These are phyloP conservation scores for Gyromitra esculenta DNA, from an alignment of 2,329 filamentous ascomycete genomes.

Conservation along the genomic window DNA sequence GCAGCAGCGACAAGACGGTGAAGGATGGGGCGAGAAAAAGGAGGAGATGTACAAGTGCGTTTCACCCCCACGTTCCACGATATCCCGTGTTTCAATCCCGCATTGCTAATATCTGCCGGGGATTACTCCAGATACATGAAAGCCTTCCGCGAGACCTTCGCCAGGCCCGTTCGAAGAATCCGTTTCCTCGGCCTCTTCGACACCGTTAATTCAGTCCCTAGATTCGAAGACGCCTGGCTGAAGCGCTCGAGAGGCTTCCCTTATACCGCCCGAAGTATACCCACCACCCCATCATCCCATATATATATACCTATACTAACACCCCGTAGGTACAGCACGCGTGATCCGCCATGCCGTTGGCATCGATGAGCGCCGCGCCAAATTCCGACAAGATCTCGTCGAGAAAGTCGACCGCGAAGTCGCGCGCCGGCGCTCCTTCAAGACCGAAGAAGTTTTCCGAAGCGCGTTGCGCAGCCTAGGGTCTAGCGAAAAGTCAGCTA, in stretches of 20 bases:
- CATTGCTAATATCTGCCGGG: not conserved
- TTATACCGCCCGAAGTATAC: conserved; percentile 82
- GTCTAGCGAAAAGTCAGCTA: not conserved
- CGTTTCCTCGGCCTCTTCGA: conserved; percentile 82
- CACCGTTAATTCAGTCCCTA: conserved; percentile 81
- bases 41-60: conserved; percentile 69
- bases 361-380: conserved; percentile 76
- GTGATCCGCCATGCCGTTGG: conserved; percentile 75
- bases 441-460: conserved; percentile 11
- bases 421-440: conserved; percentile 37
- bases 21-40: conserved; percentile 65
- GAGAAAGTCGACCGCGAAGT: conserved; percentile 62
- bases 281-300: conserved; percentile 59
- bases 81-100: not conserved
- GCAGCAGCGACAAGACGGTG: conserved; percentile 68
- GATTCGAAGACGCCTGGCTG: conserved; percentile 72
- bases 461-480: not conserved
- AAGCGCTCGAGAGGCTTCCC: conserved; percentile 61
- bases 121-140: conserved; percentile 70
- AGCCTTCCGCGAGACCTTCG: conserved; percentile 82
- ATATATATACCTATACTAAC: conserved; percentile 58
- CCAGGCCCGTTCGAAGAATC: conserved; percentile 76
- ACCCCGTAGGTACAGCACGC: conserved; percentile 56
- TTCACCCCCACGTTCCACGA: not conserved
- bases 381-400: conserved; percentile 76